A percentile compares a stretch with the other conserved stretches of the same genome.
Conservation (phyloP, 257 asterid genomes). For the Nicotiana otophora region DNA sequence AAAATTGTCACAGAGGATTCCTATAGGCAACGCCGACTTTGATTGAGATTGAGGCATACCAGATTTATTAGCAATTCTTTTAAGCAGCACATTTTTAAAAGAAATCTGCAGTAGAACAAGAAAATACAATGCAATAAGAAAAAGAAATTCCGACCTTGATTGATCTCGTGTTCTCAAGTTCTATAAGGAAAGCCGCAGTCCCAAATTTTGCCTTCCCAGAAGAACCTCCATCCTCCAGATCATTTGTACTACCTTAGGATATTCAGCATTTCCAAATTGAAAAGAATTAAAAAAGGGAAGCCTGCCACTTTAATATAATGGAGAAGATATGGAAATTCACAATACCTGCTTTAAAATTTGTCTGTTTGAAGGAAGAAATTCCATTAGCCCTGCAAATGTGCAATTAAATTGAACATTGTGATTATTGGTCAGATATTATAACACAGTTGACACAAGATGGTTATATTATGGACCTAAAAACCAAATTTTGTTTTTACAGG, state of each 20-base stretch:
- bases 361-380: slow-evolving; percentile 10
- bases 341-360: background rate
- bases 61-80: background rate
- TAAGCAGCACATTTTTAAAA: background rate
- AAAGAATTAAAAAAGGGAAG: background rate
- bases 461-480: background rate
- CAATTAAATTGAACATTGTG: background rate
- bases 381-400: slow-evolving; percentile 15
- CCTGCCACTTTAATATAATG: background rate
- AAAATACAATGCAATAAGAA: background rate
- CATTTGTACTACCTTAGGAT: slow-evolving; percentile 11
- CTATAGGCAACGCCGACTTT: background rate
- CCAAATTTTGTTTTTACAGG: background rate
- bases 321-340: background rate
- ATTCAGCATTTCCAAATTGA: background rate
- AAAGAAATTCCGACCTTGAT: slow-evolving; percentile 56
- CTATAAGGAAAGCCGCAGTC: slow-evolving; percentile 70
- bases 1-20: background rate
- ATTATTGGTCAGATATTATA: background rate
- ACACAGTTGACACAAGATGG: background rate
- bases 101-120: background rate
- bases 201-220: slow-evolving; percentile 59
- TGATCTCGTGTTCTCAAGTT: slow-evolving; percentile 71
- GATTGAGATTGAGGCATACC: background rate
- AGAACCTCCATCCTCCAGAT: slow-evolving; percentile 46